Base-by-base conservation (phyloP, 1,284 basidiomycete species). In the Cryptococcus wingfieldii region DNA sequence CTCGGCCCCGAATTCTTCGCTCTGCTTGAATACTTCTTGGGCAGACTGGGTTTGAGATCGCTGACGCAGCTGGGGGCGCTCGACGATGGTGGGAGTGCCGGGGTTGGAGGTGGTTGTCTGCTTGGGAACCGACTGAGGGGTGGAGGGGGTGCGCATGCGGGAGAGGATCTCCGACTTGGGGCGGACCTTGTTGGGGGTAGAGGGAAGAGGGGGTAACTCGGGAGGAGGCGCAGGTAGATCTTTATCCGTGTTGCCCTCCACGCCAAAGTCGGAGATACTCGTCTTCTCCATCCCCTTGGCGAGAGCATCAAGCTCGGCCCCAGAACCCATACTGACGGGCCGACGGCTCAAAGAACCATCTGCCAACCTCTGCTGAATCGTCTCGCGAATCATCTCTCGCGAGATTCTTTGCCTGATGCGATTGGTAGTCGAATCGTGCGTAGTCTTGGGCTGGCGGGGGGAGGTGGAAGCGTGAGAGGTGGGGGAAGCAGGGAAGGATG, bases 381-480 rank as follows among this genome's bases (percentile, higher is more conserved):
- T 72, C 51, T 75, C 71, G 5, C 72, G 62, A 47, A 77, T 76
- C 60, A 70, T 65, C 50, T 77, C 76, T 16, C 74, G 67, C 7
- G 73, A 75, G 56, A 77, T 77, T 27, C 76, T 61, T 58, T 75
- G 75, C 31, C 76, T 62, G n/a, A 77, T 67, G 16, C 63, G 58
- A 4, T 70, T 66, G 12, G 59, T 67, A 1, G 69, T 68, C 9
- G 64, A 63, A n/a, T 61, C 65, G 12, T 57, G 47, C 23, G 38
- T n/a, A n/a, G 46, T 62, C 53, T 54, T 58, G 10, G 45, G 42
- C 18, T 18, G 41, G 41, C 41, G 25, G 18, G 49, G 45, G 52
- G 58, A 46, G 27, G 27, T 16, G 4, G 45, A 27, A 47, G 60
- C 58, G 10, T 60, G 56, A n/a, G 54, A 54, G n/a, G 39, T 39